A percentile compares a stretch with the other conserved stretches of the same genome.
phyloP scores from a whole-genome alignment of 441 rosid species.

The Adansonia madagascariensis region DNA sequence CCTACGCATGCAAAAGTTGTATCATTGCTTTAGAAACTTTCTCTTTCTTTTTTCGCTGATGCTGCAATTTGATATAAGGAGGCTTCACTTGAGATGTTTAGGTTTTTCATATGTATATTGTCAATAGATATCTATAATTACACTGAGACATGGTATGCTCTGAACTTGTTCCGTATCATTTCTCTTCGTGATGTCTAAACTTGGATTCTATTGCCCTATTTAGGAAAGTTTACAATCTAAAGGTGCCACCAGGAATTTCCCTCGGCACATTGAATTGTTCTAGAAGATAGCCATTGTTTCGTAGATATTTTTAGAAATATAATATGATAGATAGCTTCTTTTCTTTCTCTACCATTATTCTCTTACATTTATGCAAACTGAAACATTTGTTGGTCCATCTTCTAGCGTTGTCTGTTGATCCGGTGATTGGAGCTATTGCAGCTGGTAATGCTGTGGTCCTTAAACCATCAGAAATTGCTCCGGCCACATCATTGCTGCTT shows the following conservation, averaged over 20 bases:
- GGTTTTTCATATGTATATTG: not conserved
- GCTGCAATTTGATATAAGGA: not conserved
- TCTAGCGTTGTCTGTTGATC: constrained; percentile 69
- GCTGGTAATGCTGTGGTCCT: constrained; percentile 75
- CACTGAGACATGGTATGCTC: not conserved
- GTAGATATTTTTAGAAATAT: not conserved
- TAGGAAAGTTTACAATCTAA: not conserved
- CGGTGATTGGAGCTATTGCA: constrained; percentile 71
- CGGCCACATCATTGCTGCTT: constrained; percentile 59
- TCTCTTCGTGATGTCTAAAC: not conserved
- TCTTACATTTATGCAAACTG: not conserved
- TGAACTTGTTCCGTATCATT: not conserved
- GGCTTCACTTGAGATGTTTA: not conserved
- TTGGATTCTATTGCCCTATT: not conserved
- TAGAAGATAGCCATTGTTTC: not conserved
- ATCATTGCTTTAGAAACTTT: not conserved
- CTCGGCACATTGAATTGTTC: not conserved
- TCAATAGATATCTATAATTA: not conserved
- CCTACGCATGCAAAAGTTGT: not conserved
- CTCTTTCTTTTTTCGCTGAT: not conserved
- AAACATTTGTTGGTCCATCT: constrained; percentile 6
- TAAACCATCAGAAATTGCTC: constrained; percentile 74
- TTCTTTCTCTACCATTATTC: not conserved
- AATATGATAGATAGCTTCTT: not conserved
- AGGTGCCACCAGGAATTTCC: not conserved